A percentile compares a stretch with the other conserved stretches of the same genome.
Conservation (phyloP, 2,329 filamentous ascomycete genomes). For the Septoria linicola region DNA sequence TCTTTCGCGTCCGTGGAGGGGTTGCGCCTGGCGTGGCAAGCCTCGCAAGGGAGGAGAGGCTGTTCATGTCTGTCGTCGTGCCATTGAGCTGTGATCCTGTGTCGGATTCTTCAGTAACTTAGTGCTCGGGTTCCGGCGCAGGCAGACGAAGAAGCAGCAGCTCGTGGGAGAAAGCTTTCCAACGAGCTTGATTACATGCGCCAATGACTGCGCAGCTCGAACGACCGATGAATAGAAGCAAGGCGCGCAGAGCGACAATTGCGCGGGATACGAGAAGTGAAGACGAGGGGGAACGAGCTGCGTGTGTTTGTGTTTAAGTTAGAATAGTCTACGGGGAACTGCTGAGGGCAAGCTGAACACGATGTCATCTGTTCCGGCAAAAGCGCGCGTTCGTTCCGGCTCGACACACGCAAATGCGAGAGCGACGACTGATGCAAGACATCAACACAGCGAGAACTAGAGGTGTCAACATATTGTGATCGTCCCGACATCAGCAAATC, state of each 20-base stretch:
- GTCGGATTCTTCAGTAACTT: not conserved
- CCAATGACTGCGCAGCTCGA: too few species aligned
- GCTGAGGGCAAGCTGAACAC: too few species aligned
- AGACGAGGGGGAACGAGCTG: too few species aligned
- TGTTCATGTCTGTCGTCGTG: constrained; percentile 68
- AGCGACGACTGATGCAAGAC: constrained; percentile 1
- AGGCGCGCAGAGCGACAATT: not conserved
- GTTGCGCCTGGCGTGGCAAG: constrained; percentile 57
- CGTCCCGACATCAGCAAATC: too few species aligned
- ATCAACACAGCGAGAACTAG: too few species aligned
- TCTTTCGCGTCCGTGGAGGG: constrained; percentile 50
- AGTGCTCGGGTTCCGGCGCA: not conserved
- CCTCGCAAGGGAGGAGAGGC: constrained; percentile 87
- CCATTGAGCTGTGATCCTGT: constrained; percentile 17
- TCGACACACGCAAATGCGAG: not conserved
- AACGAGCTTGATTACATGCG: too few species aligned
- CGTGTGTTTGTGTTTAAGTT: too few species aligned
- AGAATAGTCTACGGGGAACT: too few species aligned
- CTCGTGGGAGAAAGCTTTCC: not conserved
- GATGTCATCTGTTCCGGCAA: not conserved
- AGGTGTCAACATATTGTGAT: too few species aligned
- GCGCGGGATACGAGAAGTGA: not conserved
- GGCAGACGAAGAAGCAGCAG: not conserved
- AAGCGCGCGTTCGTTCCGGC: constrained; percentile 1
- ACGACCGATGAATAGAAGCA: not conserved